Evolutionary conservation across 371 early-diverging fungal species (phyloP).

Genomic region (Choanephora cucurbitarum): DNA sequence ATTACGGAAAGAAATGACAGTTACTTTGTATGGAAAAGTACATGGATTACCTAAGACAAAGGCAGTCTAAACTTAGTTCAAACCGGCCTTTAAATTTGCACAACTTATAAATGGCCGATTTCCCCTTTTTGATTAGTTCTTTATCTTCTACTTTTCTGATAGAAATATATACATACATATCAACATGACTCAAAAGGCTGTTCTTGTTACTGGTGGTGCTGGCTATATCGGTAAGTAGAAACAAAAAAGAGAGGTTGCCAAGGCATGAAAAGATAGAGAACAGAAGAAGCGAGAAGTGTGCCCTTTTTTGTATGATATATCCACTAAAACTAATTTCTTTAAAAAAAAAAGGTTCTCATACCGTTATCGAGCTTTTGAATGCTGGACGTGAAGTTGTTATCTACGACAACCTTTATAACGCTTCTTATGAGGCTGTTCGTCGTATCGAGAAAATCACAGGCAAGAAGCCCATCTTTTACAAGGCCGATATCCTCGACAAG

Average conservation of each 20-base stretch:
- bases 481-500: conserved; percentile 72
- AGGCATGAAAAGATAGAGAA: not conserved
- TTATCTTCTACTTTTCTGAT: not conserved
- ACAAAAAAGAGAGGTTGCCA: not conserved
- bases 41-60: conserved; percentile 16
- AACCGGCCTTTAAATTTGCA: conserved; percentile 1
- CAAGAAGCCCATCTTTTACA: conserved; percentile 65
- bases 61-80: conserved; percentile 2
- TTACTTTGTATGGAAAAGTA: conserved; percentile 20
- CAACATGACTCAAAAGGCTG: conserved; percentile 33
- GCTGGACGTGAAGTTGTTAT: conserved; percentile 73
- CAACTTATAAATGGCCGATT: conserved; percentile 2
- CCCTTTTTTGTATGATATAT: not conserved
- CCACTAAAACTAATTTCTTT: not conserved
- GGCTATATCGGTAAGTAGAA: conserved; percentile 53
- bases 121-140: not conserved
- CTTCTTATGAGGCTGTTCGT: conserved; percentile 70
- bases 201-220: conserved; percentile 57
- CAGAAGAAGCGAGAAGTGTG: not conserved
- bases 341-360: conserved; percentile 81
- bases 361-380: conserved; percentile 80
- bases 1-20: conserved; percentile 9
- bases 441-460: conserved; percentile 67
- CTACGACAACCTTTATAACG: conserved; percentile 83
- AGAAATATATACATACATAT: not conserved